Base-by-base conservation (phyloP, 2,329 filamentous ascomycete species). In the Teratosphaeriaceae sp. region DNA sequence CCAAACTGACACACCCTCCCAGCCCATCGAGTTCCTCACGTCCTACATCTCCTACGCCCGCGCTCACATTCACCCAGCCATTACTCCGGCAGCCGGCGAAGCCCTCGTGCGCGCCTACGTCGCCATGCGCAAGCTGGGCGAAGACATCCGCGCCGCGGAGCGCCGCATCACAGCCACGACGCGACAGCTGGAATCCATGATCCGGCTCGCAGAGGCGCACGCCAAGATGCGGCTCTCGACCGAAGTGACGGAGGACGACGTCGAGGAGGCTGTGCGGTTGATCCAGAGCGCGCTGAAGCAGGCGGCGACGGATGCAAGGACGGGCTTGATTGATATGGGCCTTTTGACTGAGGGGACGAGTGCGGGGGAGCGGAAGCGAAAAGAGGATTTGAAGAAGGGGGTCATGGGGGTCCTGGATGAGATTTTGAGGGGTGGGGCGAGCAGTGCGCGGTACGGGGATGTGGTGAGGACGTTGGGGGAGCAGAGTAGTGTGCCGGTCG, bases 91-190 rank as follows among this genome's bases (percentile, higher is more conserved):
- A 34, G 92, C 92, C 2, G 85, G 84, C n/a, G 74, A 82, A 49
- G 88, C 89, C 39, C 81, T 98, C 3, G 84, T 94, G 1, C 78
- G 85, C 31, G 79, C 88, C 22, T 98, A 98, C 61, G 85, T 97
- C 35, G 85, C 84, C 47, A 96, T 98, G 88, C 88, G 92, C 52
- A 87, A 89, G 59, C 80, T 98, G 0, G 92, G 92, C 48, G 67
- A 71, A 33, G 71, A 74, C 46, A 66, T 74, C 18, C 87, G 90
- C 38, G 78, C 88, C 2, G 79, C 86, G 2, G 94, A 98, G 66
- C 90, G 94, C 65, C 87, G 92, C 53, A 98, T 98, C 69, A 98
- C 92, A 0, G 92, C 92, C 30, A 98, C 92, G 2, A 98, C 94
- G 0, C 80, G 92, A 61, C 92, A 98, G 67, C 76, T 98, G 5